Evolutionary conservation across 495 filamentous ascomycete species (phyloP).

Genomic region (Xylaria flabelliformis): DNA sequence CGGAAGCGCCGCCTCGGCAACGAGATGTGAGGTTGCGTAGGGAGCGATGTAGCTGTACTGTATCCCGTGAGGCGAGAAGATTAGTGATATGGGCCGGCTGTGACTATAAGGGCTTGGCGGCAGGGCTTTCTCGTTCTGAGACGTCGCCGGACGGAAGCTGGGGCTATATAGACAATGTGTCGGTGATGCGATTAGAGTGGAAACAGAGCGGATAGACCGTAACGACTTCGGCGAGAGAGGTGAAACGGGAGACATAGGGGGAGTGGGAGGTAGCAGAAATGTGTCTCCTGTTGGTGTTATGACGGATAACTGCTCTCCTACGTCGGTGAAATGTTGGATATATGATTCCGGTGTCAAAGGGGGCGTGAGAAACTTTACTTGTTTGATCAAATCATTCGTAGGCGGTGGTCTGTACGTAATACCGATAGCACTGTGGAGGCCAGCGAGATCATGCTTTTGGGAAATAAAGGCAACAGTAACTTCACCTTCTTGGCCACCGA

Average conservation of each 20-base stretch:
- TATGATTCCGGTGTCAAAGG: conserved; percentile 43
- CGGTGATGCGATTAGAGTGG: conserved; percentile 41
- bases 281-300: conserved; percentile 44
- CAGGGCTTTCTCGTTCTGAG: conserved; percentile 19
- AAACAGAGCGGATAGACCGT: conserved; percentile 43
- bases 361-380: conserved; percentile 37
- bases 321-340: conserved; percentile 36
- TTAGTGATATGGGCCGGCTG: conserved; percentile 53
- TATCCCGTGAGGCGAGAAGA: conserved; percentile 69
- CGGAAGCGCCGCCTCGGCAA: conserved; percentile 63
- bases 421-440: conserved; percentile 69
- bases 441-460: conserved; percentile 64
- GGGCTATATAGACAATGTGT: conserved; percentile 20
- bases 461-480: conserved; percentile 70
- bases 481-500: conserved; percentile 60
- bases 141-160: conserved; percentile 33
- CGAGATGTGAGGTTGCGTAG: conserved; percentile 64
- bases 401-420: conserved; percentile 71
- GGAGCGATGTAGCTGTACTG: conserved; percentile 52
- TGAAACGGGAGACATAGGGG: conserved; percentile 41
- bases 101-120: conserved; percentile 21
- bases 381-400: conserved; percentile 27
- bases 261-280: conserved; percentile 52
- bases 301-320: conserved; percentile 46
- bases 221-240: conserved; percentile 43